These are phyloP conservation scores for Phytomonas francai DNA, from an alignment of 208 protist species.

Conservation along the genomic window DNA sequence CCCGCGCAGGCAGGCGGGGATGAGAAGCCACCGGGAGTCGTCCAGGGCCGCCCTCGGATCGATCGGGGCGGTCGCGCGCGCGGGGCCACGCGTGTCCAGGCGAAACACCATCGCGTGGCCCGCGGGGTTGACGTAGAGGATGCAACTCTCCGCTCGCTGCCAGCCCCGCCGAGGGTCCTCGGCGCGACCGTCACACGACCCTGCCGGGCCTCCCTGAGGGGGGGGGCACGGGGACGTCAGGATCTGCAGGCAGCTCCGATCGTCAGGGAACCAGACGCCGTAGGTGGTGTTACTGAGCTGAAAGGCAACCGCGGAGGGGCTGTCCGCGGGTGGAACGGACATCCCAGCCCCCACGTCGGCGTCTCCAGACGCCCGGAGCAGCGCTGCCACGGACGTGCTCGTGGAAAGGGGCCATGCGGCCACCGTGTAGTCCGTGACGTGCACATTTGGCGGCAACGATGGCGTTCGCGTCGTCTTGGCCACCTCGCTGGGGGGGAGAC, in stretches of 20 bases:
- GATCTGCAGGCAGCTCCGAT: slow-evolving; percentile 18
- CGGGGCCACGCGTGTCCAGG: not conserved
- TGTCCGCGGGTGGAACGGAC: no score
- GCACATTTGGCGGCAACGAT: not conserved
- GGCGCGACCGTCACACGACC: not conserved
- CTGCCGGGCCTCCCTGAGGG: not conserved
- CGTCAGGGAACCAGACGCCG: slow-evolving; percentile 17
- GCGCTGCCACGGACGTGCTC: not conserved
- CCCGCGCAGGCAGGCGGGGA: not conserved
- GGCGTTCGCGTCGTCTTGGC: not conserved
- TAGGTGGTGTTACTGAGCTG: slow-evolving; percentile 11
- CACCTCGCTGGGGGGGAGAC: not conserved
- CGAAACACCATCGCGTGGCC: slow-evolving; percentile 14
- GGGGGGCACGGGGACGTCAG: not conserved
- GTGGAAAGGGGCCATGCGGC: not conserved
- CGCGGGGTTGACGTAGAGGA: slow-evolving; percentile 15
- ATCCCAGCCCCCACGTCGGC: no score
- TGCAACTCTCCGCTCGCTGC: not conserved
- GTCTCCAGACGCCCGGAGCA: not conserved
- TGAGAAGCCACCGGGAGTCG: not conserved
- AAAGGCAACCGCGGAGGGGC: slow-evolving; percentile 1
- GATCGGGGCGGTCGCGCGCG: not conserved
- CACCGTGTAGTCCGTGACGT: not conserved
- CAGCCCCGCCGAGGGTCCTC: not conserved
- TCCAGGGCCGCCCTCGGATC: not conserved